A percentile compares a stretch with the other conserved stretches of the same genome.
phyloP scores from a whole-genome alignment of 148 eudicot genomes.

The Camellia sinensis region DNA sequence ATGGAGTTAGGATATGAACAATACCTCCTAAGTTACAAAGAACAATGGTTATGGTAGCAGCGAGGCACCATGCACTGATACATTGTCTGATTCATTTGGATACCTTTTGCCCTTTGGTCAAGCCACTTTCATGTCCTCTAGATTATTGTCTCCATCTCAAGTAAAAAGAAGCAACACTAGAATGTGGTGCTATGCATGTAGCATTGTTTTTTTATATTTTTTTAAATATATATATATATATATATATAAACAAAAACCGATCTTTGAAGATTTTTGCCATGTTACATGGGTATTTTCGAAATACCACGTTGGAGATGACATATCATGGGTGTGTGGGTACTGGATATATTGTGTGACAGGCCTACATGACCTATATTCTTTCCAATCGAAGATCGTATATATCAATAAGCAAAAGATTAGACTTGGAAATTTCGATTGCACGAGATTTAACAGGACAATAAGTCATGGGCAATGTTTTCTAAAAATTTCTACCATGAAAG shows the following conservation, averaged over 20 bases:
- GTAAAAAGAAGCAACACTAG: background rate
- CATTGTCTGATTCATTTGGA: slow-evolving; percentile 14
- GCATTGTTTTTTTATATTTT: background rate
- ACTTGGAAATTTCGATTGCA: background rate
- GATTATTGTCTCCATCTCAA: background rate
- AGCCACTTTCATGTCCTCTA: background rate
- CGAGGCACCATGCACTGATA: background rate
- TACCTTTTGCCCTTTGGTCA: slow-evolving; percentile 6
- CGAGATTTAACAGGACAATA: background rate
- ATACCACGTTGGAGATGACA: background rate
- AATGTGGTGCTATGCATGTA: background rate
- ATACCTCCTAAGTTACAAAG: background rate
- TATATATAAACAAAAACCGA: background rate
- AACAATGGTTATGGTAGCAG: background rate
- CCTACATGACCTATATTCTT: background rate
- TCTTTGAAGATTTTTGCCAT: background rate
- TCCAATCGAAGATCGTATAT: background rate
- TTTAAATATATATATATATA: background rate
- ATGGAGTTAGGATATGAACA: background rate
- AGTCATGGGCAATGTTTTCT: background rate
- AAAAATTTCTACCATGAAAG: background rate
- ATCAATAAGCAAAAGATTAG: background rate
- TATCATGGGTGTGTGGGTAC: background rate
- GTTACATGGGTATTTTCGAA: background rate
- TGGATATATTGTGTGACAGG: background rate